These are phyloP conservation scores for Naematelia aurantialba DNA, from an alignment of 768 basidiomycete genomes.

Conservation along the genomic window DNA sequence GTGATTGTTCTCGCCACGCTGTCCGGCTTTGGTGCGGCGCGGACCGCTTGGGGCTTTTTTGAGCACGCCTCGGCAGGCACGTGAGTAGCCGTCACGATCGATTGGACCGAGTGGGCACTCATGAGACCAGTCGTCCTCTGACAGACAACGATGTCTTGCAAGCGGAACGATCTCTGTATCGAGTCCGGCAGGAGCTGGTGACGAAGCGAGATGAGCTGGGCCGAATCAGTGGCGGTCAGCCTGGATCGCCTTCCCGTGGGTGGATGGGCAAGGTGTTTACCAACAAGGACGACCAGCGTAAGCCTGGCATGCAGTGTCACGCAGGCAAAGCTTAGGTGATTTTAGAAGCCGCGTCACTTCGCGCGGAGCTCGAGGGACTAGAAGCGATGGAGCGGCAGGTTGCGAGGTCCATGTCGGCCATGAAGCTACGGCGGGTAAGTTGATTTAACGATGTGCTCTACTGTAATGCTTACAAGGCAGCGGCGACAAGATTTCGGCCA, in stretches of 20 bases:
- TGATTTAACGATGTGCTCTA: not conserved
- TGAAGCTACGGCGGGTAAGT: conserved; percentile 41
- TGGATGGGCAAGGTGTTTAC: conserved; percentile 45
- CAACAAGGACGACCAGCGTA: conserved; percentile 28
- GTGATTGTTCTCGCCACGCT: conserved; percentile 39
- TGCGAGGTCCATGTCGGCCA: conserved; percentile 31
- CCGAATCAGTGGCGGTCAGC: conserved; percentile 9
- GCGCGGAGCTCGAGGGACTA: conserved; percentile 41
- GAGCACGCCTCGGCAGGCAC: conserved; percentile 26
- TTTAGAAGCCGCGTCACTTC: conserved; percentile 21
- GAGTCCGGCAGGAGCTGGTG: conserved; percentile 42
- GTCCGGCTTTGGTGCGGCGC: conserved; percentile 47
- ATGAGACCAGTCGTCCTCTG: conserved; percentile 27
- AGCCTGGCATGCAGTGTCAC: not conserved
- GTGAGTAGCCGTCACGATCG: conserved; percentile 16
- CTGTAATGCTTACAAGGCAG: conserved; percentile 15
- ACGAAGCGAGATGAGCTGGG: conserved; percentile 35
- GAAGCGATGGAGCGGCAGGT: conserved; percentile 44
- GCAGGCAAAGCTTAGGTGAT: not conserved
- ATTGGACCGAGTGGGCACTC: not conserved
- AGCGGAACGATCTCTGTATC: conserved; percentile 45
- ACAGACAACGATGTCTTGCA: conserved; percentile 39
- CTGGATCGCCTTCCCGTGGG: conserved; percentile 3
- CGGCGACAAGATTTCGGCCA: conserved; percentile 43
- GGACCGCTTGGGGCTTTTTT: conserved; percentile 46